Evolutionary conservation across 2,329 filamentous ascomycete genomes (phyloP).

Genomic region (Rosellinia necatrix): DNA sequence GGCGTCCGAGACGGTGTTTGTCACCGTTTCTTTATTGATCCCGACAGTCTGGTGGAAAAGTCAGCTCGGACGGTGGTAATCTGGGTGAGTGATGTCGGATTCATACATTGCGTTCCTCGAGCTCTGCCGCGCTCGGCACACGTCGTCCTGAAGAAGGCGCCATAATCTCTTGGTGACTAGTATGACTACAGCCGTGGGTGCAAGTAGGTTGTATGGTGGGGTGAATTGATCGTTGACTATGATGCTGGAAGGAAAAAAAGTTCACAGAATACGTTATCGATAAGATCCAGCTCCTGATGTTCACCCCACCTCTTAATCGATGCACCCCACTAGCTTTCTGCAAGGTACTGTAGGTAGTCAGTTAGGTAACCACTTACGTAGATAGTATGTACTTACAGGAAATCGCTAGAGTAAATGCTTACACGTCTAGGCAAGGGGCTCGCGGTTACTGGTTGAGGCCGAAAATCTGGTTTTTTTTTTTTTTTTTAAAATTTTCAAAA

Average conservation of each 20-base stretch:
- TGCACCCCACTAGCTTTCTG: constrained; percentile 28
- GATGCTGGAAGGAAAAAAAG: constrained; percentile 34
- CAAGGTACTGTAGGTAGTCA: not conserved
- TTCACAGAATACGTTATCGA: constrained; percentile 30
- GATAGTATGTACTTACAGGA: too few species aligned
- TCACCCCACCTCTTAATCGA: constrained; percentile 16
- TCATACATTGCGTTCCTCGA: constrained; percentile 39
- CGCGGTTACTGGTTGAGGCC: too few species aligned
- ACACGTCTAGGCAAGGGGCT: too few species aligned
- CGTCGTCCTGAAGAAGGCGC: constrained; percentile 37
- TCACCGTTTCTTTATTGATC: constrained; percentile 88
- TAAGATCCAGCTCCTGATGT: constrained; percentile 16
- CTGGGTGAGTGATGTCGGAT: not conserved
- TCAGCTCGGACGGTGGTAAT: constrained; percentile 25
- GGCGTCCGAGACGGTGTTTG: constrained; percentile 85
- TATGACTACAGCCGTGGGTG: constrained; percentile 8
- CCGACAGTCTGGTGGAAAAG: constrained; percentile 68
- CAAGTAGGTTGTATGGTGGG: constrained; percentile 30
- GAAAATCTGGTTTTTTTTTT: too few species aligned
- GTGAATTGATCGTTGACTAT: constrained; percentile 28
- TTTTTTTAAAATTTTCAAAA: too few species aligned
- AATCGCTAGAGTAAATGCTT: too few species aligned
- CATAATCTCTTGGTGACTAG: constrained; percentile 33
- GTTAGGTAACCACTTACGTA: too few species aligned
- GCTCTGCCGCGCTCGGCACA: constrained; percentile 33